These are phyloP conservation scores for Monosporozyma solicola DNA, from an alignment of 805 yeast species.

Conservation along the genomic window DNA sequence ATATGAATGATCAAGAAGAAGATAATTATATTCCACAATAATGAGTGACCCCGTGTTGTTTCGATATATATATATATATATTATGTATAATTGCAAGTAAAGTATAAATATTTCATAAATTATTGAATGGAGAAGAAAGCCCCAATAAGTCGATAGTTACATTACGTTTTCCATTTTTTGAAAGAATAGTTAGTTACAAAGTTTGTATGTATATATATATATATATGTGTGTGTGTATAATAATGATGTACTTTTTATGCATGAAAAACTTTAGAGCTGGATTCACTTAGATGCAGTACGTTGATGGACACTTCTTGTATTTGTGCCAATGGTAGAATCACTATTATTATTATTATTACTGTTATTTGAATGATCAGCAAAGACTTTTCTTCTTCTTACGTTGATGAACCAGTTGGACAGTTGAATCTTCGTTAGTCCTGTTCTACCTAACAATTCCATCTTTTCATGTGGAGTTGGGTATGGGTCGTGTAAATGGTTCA, in stretches of 20 bases:
- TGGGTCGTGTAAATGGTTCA: constrained; percentile 67
- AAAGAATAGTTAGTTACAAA: too few species aligned
- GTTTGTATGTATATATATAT: too few species aligned
- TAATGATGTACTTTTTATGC: too few species aligned
- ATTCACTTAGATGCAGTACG: too few species aligned
- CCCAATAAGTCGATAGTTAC: too few species aligned
- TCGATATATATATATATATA: background rate
- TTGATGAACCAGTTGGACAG: constrained; percentile 83
- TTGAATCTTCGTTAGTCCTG: constrained; percentile 76
- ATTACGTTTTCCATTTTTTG: too few species aligned
- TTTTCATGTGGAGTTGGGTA: constrained; percentile 79
- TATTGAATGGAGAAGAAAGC: too few species aligned
- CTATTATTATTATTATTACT: background rate
- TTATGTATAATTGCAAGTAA: background rate
- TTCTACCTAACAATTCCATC: constrained; percentile 53
- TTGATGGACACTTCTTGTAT: too few species aligned
- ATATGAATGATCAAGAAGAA: constrained; percentile 13
- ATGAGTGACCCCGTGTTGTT: background rate
- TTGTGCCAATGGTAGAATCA: background rate
- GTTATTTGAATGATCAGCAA: constrained; percentile 24
- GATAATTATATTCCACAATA: constrained; percentile 21
- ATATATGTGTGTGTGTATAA: background rate
- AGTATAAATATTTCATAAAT: too few species aligned
- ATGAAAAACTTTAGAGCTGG: too few species aligned
- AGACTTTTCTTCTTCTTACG: constrained; percentile 68